Evolutionary conservation across 2,329 filamentous ascomycete genomes (phyloP), one percentile per base, ranked within the genome.

Genomic region (Fusarium coicis): DNA sequence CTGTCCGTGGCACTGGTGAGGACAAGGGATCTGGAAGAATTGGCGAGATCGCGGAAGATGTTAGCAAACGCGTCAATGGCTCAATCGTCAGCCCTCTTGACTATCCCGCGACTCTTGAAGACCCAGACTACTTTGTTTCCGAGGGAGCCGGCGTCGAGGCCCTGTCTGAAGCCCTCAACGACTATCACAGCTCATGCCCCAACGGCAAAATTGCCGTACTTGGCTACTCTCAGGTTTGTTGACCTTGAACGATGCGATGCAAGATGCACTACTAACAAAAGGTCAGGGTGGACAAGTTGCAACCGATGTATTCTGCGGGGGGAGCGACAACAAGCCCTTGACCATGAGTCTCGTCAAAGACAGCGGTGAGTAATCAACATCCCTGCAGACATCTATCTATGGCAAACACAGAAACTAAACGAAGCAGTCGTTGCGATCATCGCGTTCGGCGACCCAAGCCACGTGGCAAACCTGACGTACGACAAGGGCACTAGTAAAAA

Each of bases 381-480:
- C 21, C 28, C 2, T 34, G 23, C 39, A 40, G 30, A n/a, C 8
- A 15, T 43, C 19, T 8, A 34, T 26, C 19, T 4, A 28, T n/a
- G 36, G 34, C 46, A 57, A 39, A 57, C 63, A 53, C 56, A 57
- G 40, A 64, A 58, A 50, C 72, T 79, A 62, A 75, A 53, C 23
- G 16, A 32, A 46, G 23, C 57, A 85, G 83, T 85, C 43, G 80
- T 84, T 61, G 83, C 83, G 32, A 77, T 84, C 65, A 72, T 83
- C 49, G 69, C 84, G 57, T 83, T 84, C 56, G 84, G 84, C 52
- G 83, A 85, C 76, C 84, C 84, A 26, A 81, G 81, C 64, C 81
- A 83, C 75, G 75, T 80, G 68, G 76, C 77, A 76, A 80, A 81
- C 59, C 61, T 77, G 30, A 75, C 80, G 49, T 85, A 82, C 77